Evolutionary conservation across 2,329 filamentous ascomycete genomes (phyloP).

Genomic region (Ascochyta lentis): DNA sequence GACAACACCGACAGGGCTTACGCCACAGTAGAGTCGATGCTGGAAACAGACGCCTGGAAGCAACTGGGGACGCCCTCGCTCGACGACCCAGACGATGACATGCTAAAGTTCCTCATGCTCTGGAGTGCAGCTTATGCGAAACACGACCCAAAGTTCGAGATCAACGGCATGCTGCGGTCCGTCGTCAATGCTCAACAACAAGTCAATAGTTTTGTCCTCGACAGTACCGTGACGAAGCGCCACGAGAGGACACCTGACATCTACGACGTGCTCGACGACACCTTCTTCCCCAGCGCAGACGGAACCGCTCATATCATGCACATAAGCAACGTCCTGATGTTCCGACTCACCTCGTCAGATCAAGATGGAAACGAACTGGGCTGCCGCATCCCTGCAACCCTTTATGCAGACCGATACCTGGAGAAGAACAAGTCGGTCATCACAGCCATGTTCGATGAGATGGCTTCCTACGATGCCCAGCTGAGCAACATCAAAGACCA

Average conservation of each 20-base stretch:
- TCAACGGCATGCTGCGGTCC: conserved; percentile 55
- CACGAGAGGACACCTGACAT: conserved; percentile 49
- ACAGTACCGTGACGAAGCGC: conserved; percentile 33
- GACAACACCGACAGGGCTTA: conserved; percentile 65
- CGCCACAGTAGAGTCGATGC: conserved; percentile 61
- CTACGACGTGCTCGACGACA: conserved; percentile 61
- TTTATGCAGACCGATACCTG: conserved; percentile 68
- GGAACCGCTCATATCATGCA: conserved; percentile 40
- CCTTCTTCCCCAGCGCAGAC: conserved; percentile 49
- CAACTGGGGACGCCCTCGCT: conserved; percentile 19
- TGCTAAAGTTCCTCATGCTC: conserved; percentile 56
- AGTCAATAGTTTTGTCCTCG: conserved; percentile 38
- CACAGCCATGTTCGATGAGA: conserved; percentile 55
- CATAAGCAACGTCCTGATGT: conserved; percentile 61
- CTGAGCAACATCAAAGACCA: conserved; percentile 44
- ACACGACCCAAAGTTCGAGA: conserved; percentile 50
- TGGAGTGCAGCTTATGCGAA: conserved; percentile 57
- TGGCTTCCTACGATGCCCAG: conserved; percentile 39
- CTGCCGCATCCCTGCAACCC: conserved; percentile 60
- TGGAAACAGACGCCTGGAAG: conserved; percentile 51
- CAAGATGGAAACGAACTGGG: conserved; percentile 48
- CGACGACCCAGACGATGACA: conserved; percentile 45
- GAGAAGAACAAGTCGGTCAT: conserved; percentile 57
- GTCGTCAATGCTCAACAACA: conserved; percentile 43
- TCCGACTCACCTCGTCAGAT: conserved; percentile 47